Evolutionary conservation across 2,329 filamentous ascomycete genomes (phyloP).

Genomic region (Zasmidium cellare): DNA sequence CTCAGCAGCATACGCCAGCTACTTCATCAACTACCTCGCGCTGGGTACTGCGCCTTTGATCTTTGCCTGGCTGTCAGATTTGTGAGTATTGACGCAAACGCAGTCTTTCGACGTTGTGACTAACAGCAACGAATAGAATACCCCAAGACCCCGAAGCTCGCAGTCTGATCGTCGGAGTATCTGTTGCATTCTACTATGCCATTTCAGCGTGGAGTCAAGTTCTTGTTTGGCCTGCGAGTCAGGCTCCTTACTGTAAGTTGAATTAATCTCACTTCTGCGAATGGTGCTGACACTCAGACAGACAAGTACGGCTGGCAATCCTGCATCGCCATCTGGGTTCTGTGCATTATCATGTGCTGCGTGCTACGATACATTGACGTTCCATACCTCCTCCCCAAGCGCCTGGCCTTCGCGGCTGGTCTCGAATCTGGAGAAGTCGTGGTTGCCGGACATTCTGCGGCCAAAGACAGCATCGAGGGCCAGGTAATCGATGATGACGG

Average conservation of each 20-base stretch:
- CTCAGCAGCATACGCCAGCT: slow-evolving; percentile 52
- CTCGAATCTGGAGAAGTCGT: slow-evolving; percentile 20
- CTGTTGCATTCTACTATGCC: slow-evolving; percentile 53
- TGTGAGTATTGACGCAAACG: slow-evolving; percentile 27
- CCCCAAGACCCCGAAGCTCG: slow-evolving; percentile 53
- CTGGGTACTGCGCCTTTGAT: slow-evolving; percentile 55
- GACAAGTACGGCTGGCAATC: slow-evolving; percentile 52
- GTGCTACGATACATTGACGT: slow-evolving; percentile 47
- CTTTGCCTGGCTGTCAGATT: slow-evolving; percentile 54
- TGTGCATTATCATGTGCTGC: slow-evolving; percentile 50
- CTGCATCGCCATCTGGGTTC: slow-evolving; percentile 44
- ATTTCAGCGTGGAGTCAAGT: slow-evolving; percentile 55
- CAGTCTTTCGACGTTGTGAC: no score
- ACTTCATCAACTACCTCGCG: slow-evolving; percentile 52
- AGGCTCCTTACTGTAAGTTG: slow-evolving; percentile 47
- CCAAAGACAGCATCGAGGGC: not conserved
- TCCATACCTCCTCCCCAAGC: slow-evolving; percentile 37
- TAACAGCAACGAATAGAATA: no score
- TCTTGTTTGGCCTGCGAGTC: slow-evolving; percentile 53
- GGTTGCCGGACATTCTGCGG: slow-evolving; percentile 20
- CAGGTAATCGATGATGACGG: not conserved
- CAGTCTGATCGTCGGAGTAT: slow-evolving; percentile 51
- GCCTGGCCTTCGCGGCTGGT: slow-evolving; percentile 21
- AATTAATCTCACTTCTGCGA: no score
- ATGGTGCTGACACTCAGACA: not conserved